Evolutionary conservation across 768 basidiomycete genomes (phyloP).

Genomic region (Inosperma sp.): DNA sequence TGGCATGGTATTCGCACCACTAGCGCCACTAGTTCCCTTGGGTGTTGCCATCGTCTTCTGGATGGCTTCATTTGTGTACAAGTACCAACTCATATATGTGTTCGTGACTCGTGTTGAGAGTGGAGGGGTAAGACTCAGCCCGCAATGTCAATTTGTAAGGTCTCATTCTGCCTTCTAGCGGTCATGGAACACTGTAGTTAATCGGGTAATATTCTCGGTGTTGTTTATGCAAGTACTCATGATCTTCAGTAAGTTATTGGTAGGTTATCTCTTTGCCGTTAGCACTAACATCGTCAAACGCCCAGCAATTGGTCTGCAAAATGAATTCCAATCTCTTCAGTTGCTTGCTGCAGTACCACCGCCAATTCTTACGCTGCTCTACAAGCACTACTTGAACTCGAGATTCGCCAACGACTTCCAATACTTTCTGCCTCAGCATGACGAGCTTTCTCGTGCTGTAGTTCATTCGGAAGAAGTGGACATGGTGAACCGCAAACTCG

Average conservation of each 20-base stretch:
- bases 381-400: conserved; percentile 68
- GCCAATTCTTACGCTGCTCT: conserved; percentile 55
- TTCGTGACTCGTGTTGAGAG: conserved; percentile 73
- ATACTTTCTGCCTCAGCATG: conserved; percentile 65
- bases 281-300: not conserved
- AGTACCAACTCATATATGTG: conserved; percentile 85
- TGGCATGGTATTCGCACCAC: conserved; percentile 76
- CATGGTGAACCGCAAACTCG: conserved; percentile 53
- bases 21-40: conserved; percentile 75
- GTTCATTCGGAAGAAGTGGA: conserved; percentile 62
- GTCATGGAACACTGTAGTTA: conserved; percentile 75
- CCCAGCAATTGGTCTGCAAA: conserved; percentile 66
- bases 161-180: no score
- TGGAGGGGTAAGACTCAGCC: conserved; percentile 68
- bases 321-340: conserved; percentile 51
- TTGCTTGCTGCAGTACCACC: conserved; percentile 72
- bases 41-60: conserved; percentile 72
- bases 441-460: conserved; percentile 56
- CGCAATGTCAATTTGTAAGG: no score
- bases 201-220: conserved; percentile 61
- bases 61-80: conserved; percentile 68
- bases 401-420: conserved; percentile 58
- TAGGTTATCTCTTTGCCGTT: not conserved
- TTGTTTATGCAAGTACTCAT: conserved; percentile 75
- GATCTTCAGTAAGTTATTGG: conserved; percentile 56